Evolutionary conservation across 257 asterid genomes (phyloP), one percentile per base, ranked within the genome.

Genomic region (Thymus quinquecostatus): DNA sequence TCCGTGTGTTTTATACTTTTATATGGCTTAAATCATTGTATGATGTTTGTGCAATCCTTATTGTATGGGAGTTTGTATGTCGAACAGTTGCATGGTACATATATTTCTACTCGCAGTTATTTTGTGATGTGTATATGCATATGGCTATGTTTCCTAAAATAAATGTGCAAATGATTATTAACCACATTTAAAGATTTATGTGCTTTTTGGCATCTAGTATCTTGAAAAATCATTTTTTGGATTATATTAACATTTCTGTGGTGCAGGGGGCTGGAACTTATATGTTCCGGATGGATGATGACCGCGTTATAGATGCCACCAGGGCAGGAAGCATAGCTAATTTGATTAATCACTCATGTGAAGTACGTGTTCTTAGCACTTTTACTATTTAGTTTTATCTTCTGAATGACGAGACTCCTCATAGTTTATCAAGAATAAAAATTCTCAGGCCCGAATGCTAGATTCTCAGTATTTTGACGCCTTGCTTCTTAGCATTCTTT

Each of bases 191-290:
- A 62, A 30, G 38, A 44, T 54, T 14, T 49, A 50, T n/a, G 4
- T 76, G 68, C 64, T 40, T 76, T 21, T 69, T 47, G 34, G 70
- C 28, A 34, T 63, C 66, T 57, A 27, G 8, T 51, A 70, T 60
- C 51, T 58, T 44, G 64, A 66, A 58, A 27, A 73, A 75, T 58
- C 64, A 73, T 55, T n/a, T 53, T 68, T 33, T 32, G 56, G 56
- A 73, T 51, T 64, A 56, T 63, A 28, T 29, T 70, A 56, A 75
- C 47, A 10, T 76, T 69, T 78, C 32, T 64, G 28, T 41, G 60
- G 2, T 66, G 75, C 91, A 95, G 99, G 99, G 99, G 71, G 99
- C 99, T 81, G 99, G 99, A 76, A 95, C 99, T 38, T 95, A 95
- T 80, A 92, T 95, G 99, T 95, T 95, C 61, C 86, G 98, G 60